Conservation (phyloP, 169 alveolate genomes). For the Plasmodium relictum region DNA sequence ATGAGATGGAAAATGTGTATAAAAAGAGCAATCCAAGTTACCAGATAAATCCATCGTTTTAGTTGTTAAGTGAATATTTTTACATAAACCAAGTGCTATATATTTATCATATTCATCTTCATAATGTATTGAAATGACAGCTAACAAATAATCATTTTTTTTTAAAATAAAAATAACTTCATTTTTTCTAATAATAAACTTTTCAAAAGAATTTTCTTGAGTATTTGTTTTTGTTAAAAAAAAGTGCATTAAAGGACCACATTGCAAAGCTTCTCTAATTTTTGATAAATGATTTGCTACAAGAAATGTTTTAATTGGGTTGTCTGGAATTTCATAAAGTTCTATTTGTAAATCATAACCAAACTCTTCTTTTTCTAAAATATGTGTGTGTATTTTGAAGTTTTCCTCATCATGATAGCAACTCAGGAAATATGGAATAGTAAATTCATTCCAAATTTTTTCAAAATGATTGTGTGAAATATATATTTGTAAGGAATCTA, state of each 20-base stretch:
- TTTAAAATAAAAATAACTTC: slow-evolving; percentile 53
- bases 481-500: slow-evolving; percentile 73
- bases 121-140: slow-evolving; percentile 55
- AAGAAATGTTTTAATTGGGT: slow-evolving; percentile 24
- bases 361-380: slow-evolving; percentile 65
- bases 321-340: slow-evolving; percentile 60
- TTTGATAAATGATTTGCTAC: slow-evolving; percentile 64
- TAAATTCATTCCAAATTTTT: slow-evolving; percentile 57
- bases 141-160: slow-evolving; percentile 30
- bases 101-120: slow-evolving; percentile 43
- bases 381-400: slow-evolving; percentile 66
- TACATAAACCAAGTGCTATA: slow-evolving; percentile 55
- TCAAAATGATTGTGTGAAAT: slow-evolving; percentile 50
- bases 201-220: slow-evolving; percentile 53
- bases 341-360: slow-evolving; percentile 74
- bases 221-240: slow-evolving; percentile 45
- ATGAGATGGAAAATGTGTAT: slow-evolving; percentile 62
- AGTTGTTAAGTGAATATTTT: slow-evolving; percentile 45
- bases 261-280: slow-evolving; percentile 73
- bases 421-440: slow-evolving; percentile 64
- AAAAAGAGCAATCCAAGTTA: slow-evolving; percentile 69
- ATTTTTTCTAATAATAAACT: slow-evolving; percentile 58
- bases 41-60: slow-evolving; percentile 72
- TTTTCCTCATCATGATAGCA: slow-evolving; percentile 62
- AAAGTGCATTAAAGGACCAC: slow-evolving; percentile 74